Percentiles rank a stretch among this genome's conserved stretches.
phyloP scores from a whole-genome alignment of 257 asterid genomes.

The Penstemon davidsonii region DNA sequence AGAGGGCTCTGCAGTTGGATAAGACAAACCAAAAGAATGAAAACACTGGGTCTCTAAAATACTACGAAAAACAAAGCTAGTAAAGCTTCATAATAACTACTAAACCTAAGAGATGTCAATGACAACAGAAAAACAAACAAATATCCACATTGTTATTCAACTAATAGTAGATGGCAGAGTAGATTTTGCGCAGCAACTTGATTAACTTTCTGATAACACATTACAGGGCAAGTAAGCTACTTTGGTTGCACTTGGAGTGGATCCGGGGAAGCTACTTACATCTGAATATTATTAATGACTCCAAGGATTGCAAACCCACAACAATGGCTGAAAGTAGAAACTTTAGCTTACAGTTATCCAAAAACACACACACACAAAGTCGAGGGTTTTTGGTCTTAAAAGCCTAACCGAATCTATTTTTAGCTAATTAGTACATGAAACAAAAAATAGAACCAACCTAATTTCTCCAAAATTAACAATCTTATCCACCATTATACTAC shows the following conservation, averaged over 20 bases:
- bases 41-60: background rate
- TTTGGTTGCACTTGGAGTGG: background rate
- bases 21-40: background rate
- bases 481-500: background rate
- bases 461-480: background rate
- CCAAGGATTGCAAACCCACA: background rate
- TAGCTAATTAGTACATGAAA: background rate
- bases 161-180: background rate
- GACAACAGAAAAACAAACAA: background rate
- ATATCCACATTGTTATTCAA: background rate
- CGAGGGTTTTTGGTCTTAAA: background rate
- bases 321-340: background rate
- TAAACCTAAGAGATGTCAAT: background rate
- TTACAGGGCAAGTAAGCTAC: background rate
- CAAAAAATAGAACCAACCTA: conserved; percentile 18
- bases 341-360: background rate
- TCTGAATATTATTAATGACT: background rate
- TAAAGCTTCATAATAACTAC: background rate
- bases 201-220: background rate
- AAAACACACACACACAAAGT: background rate
- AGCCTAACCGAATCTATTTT: background rate
- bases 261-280: too few relatives aligned
- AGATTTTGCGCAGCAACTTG: background rate
- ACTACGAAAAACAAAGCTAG: background rate
- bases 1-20: conserved; percentile 72